Conservation (phyloP, 768 basidiomycete genomes). For the Leucocoprinus leucothites region DNA sequence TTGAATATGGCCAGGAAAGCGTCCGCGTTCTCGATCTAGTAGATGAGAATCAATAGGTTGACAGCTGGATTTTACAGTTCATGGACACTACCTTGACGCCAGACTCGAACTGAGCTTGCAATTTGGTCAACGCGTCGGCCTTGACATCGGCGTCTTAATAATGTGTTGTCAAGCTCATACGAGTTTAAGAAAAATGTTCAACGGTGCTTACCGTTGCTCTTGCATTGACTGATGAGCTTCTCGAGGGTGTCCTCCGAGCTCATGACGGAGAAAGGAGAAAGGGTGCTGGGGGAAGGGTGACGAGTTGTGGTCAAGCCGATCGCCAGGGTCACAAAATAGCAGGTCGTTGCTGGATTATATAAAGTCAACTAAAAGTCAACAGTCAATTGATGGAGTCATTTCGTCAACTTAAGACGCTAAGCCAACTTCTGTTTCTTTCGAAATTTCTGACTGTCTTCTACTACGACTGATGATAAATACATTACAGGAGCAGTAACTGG, state of each 20-base stretch:
- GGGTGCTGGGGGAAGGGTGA: background rate
- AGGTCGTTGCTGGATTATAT: slow-evolving; percentile 11
- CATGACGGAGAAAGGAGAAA: slow-evolving; percentile 35
- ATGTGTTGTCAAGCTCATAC: slow-evolving; percentile 2
- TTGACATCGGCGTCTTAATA: slow-evolving; percentile 72
- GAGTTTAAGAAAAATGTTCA: background rate
- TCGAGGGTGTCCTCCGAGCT: slow-evolving; percentile 49
- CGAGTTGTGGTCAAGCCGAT: background rate
- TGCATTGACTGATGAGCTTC: slow-evolving; percentile 62
- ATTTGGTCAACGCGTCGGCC: slow-evolving; percentile 75
- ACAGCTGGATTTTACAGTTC: background rate
- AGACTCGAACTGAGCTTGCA: slow-evolving; percentile 72
- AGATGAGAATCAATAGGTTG: background rate
- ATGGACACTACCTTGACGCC: slow-evolving; percentile 56
- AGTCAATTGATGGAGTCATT: slow-evolving; percentile 1
- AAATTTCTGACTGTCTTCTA: background rate
- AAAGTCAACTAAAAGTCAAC: slow-evolving; percentile 2
- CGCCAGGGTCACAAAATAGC: slow-evolving; percentile 6
- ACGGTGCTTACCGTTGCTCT: slow-evolving; percentile 51
- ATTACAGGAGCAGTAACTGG: too few species aligned
- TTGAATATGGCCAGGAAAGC: slow-evolving; percentile 67
- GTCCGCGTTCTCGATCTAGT: slow-evolving; percentile 72
- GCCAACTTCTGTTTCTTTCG: background rate
- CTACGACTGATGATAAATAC: too few species aligned
- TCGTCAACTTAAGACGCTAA: too few species aligned